Evolutionary conservation across 2,329 filamentous ascomycete genomes (phyloP), one percentile per base, ranked within the genome.

Genomic region (Verticillium albo-atrum): DNA sequence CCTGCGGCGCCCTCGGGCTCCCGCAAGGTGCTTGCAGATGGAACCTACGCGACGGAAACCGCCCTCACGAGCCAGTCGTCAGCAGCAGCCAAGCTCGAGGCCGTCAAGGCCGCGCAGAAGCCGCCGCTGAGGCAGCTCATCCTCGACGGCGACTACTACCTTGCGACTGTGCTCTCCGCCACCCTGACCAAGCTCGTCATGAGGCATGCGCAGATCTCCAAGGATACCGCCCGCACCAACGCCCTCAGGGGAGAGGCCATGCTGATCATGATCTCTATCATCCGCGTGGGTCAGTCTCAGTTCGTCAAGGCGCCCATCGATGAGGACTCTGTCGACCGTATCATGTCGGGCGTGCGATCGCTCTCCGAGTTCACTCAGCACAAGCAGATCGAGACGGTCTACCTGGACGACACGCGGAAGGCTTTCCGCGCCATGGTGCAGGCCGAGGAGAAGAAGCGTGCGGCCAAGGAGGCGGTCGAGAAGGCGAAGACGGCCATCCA

Each of bases 201-300:
- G 92, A 90, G 95, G 57, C 92, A 98, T 73, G 90, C 92, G 2
- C 93, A 98, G 71, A 93, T 98, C 61, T 97, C 94, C 1, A 80
- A 89, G 26, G 94, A 97, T 68, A 77, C 82, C 51, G 90, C 91
- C 51, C 89, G 95, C 42, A 98, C 94, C 30, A 99, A 99, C 68
- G 93, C 94, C 30, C 84, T 99, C 27, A 89, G 92, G 55, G 95
- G 95, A 3, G 95, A 99, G 75, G 95, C 95, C 52, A 99, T 99
- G 95, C 84, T 99, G 57, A 98, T 99, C 72, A 97, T 98, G 93
- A 97, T 99, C 68, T 98, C 95, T 5, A 96, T 99, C 66, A 92
- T 99, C 66, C 92, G 95, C 55, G 95, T 97, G 62, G 95, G 95
- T 47, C 95, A 99, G 76, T 98, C 94, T n/a, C 92, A 97, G 64